A percentile compares a stretch with the other conserved stretches of the same genome.
Conservation (phyloP, 2,329 filamentous ascomycete genomes). For the Herpotrichia juniperi region DNA sequence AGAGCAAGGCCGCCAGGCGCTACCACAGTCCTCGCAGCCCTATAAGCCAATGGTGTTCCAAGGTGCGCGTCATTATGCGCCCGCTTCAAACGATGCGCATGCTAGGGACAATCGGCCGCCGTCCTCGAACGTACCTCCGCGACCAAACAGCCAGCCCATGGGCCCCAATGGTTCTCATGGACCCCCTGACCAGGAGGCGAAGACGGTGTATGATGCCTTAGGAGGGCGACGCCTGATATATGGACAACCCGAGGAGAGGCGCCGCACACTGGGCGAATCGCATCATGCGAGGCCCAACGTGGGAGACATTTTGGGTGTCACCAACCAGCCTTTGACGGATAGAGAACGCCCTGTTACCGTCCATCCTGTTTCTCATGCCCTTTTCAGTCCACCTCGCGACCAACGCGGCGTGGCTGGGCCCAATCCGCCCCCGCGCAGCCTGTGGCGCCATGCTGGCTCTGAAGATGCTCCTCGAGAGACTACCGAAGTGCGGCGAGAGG, state of each 20-base stretch:
- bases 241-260: constrained; percentile 39
- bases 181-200: constrained; percentile 28
- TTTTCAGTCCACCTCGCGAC: constrained; percentile 44
- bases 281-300: constrained; percentile 40
- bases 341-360: constrained; percentile 46
- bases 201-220: constrained; percentile 27
- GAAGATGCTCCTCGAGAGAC: constrained; percentile 32
- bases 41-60: constrained; percentile 41
- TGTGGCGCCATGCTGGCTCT: constrained; percentile 38
- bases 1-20: constrained; percentile 38
- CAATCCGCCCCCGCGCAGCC: constrained; percentile 28
- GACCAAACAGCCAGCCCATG: constrained; percentile 49
- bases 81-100: constrained; percentile 34
- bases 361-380: constrained; percentile 46
- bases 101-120: constrained; percentile 30
- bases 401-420: constrained; percentile 23
- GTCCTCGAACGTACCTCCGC: constrained; percentile 38
- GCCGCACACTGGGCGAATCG: constrained; percentile 43
- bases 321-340: constrained; percentile 23
- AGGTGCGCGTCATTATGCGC: constrained; percentile 37
- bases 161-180: constrained; percentile 32
- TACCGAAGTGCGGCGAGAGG: constrained; percentile 36
- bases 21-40: constrained; percentile 36
- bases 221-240: constrained; percentile 33
- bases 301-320: constrained; percentile 37